Evolutionary conservation across 2,329 filamentous ascomycete genomes (phyloP), one percentile per base, ranked within the genome.

Genomic region (Tolypocladium tropicale): DNA sequence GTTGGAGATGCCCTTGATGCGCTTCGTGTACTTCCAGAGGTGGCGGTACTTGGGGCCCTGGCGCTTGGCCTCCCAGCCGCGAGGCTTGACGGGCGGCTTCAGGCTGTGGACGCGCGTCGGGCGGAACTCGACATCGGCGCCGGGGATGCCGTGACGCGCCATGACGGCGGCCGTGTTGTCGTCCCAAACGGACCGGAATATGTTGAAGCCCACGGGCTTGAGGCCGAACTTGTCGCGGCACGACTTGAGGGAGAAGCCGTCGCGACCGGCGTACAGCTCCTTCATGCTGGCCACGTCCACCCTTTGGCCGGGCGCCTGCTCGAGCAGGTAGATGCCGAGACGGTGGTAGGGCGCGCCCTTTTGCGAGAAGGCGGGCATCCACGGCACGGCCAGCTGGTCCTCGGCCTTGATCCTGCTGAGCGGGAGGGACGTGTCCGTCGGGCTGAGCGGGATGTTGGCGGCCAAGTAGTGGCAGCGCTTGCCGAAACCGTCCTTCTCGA

Each of bases 301-400:
- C 37, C 56, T 63, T 59, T 79, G 65, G 55, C 80, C 83, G 55
- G 83, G 75, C 53, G 80, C 76, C 72, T 99, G 94, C 74, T 95
- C 84, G 53, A 97, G 77, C 25, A 99, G 76, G 68, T 94, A 88
- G 58, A 97, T 75, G 52, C 86, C 86, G 55, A 97, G 78, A 54
- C 94, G 88, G 73, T 97, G 94, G 74, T 97, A 96, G 1, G 89
- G 89, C 2, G 87, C 82, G 56, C 94, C 94, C 76, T 94, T 95
- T 69, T 96, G 89, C 1, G 90, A 86, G 67, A 88, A 90, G 1
- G 94, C 88, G 1, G 93, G 87, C 28, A 92, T 76, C 90, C 93
- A 99, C 2, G 90, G 86, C 4, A 84, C 74, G 56, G 89, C 83
- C 52, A 94, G 78, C 70, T 94, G 85, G 33, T 78, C 76, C 23